phyloP scores from a whole-genome alignment of 768 basidiomycete species.

The Lepiota subincarnata region DNA sequence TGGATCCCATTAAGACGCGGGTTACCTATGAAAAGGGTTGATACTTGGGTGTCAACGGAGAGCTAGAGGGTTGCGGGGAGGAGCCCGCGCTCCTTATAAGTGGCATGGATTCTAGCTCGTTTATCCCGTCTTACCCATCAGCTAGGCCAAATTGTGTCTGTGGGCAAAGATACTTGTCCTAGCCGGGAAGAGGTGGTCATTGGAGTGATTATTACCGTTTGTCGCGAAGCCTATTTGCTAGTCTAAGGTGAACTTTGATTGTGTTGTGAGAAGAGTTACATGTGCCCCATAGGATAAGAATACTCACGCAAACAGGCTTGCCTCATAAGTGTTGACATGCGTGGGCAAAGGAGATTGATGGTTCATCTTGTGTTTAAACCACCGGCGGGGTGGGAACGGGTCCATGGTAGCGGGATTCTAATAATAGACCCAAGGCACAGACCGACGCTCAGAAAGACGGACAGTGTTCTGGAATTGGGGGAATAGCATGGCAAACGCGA shows the following conservation, averaged over 20 bases:
- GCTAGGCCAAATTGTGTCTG: not conserved
- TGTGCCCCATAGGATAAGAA: not conserved
- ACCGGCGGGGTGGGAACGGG: no score
- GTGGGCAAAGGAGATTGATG: not conserved
- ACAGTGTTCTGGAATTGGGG: not conserved
- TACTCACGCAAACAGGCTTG: conserved; percentile 1
- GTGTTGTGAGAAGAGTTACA: conserved; percentile 2
- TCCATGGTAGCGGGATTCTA: not conserved
- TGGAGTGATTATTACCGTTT: conserved; percentile 3
- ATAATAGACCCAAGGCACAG: not conserved
- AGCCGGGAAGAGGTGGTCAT: not conserved
- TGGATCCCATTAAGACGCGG: conserved; percentile 2
- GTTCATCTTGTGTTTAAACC: not conserved
- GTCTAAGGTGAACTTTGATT: not conserved
- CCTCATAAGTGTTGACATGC: not conserved
- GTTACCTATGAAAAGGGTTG: not conserved
- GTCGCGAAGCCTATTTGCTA: conserved; percentile 6
- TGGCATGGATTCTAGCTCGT: not conserved
- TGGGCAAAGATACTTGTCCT: not conserved
- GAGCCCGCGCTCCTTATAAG: not conserved
- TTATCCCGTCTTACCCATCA: not conserved
- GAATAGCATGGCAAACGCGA: not conserved
- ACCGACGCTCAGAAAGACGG: not conserved
- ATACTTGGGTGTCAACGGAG: not conserved
- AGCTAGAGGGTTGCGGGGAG: not conserved